Percentiles rank a stretch among this genome's conserved stretches.
These are phyloP conservation scores for Pneumocystis jirovecii DNA, from an alignment of 1,139 yeast genomes.

Conservation along the genomic window DNA sequence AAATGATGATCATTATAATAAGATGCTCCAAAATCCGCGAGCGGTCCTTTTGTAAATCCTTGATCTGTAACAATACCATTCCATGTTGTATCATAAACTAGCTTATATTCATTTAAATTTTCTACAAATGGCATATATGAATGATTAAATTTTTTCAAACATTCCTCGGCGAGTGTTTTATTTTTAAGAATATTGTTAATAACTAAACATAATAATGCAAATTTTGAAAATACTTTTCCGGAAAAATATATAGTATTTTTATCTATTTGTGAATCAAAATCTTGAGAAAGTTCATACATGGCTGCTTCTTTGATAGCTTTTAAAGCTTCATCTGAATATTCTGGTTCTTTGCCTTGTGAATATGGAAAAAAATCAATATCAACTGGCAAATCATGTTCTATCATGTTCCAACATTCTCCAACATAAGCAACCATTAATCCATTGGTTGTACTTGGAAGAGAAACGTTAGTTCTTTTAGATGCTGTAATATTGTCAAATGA, in stretches of 20 bases:
- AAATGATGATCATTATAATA: constrained; percentile 43
- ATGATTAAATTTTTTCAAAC: constrained; percentile 36
- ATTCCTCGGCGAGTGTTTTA: constrained; percentile 33
- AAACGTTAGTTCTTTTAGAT: constrained; percentile 19
- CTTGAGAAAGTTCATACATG: constrained; percentile 41
- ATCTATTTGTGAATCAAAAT: constrained; percentile 37
- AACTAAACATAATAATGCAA: constrained; percentile 53
- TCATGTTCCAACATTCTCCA: constrained; percentile 35
- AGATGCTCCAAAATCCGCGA: constrained; percentile 49
- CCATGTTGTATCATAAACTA: constrained; percentile 53
- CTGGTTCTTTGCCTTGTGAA: constrained; percentile 26
- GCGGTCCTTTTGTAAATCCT: constrained; percentile 32
- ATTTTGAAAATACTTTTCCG: constrained; percentile 63
- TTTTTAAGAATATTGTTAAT: constrained; percentile 46
- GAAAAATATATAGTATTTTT: constrained; percentile 43
- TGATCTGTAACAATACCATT: constrained; percentile 54
- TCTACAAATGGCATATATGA: constrained; percentile 38
- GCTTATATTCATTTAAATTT: constrained; percentile 42
- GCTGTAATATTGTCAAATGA: constrained; percentile 29
- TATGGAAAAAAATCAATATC: constrained; percentile 33
- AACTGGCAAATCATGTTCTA: constrained; percentile 44
- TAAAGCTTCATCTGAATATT: constrained; percentile 36
- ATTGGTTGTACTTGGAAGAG: constrained; percentile 45
- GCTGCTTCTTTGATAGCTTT: constrained; percentile 39
- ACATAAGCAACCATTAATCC: constrained; percentile 51